These are phyloP conservation scores for Plasmodium sp. DNA, from an alignment of 169 alveolate genomes.

Conservation along the genomic window DNA sequence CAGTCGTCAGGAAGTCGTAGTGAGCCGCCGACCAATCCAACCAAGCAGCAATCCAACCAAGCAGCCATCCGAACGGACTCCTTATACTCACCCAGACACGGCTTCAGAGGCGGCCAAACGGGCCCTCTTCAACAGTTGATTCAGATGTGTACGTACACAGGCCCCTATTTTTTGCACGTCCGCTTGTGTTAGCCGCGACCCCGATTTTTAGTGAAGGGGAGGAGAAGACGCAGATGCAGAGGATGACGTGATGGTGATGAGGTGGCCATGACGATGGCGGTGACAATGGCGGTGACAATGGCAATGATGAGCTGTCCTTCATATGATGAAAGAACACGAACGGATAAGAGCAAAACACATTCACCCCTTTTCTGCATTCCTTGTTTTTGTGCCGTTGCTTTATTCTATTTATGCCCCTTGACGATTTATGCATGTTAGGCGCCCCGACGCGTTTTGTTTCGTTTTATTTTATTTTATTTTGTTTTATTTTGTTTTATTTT, in stretches of 20 bases:
- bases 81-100: background rate
- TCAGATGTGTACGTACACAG: background rate
- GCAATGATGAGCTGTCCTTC: background rate
- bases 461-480: too few species aligned
- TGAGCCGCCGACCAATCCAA: background rate
- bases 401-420: background rate
- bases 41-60: background rate
- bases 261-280: background rate
- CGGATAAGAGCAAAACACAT: background rate
- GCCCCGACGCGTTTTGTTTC: background rate
- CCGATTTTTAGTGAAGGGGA: background rate
- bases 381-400: background rate
- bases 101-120: background rate
- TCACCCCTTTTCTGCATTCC: background rate
- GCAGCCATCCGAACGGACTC: background rate
- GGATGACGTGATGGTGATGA: background rate
- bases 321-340: background rate
- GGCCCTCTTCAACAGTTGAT: background rate
- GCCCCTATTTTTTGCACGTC: background rate
- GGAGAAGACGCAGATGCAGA: background rate
- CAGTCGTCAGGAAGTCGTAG: background rate
- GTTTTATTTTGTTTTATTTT: too few species aligned
- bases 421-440: background rate
- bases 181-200: background rate
- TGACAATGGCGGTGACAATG: background rate